A percentile compares a stretch with the other conserved stretches of the same genome.
Conservation (phyloP, 2,329 filamentous ascomycete species). For the Trichoderma pleuroti region DNA sequence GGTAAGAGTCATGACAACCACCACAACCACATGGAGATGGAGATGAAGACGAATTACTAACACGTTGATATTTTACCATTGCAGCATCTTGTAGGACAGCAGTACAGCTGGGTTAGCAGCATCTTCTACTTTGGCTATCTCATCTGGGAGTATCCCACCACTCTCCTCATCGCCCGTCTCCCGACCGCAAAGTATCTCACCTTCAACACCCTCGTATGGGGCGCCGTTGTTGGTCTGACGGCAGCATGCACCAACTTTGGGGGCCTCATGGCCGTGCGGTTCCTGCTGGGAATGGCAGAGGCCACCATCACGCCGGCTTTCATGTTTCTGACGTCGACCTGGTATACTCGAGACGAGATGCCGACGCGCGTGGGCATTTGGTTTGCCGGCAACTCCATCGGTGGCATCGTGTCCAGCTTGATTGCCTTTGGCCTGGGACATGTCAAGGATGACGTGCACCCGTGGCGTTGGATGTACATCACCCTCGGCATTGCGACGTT, state of each 20-base stretch:
- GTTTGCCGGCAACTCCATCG: slow-evolving; percentile 51
- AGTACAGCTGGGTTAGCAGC: slow-evolving; percentile 63
- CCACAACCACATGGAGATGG: neutral
- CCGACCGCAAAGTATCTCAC: slow-evolving; percentile 46
- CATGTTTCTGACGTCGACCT: slow-evolving; percentile 51
- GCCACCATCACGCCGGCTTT: slow-evolving; percentile 52
- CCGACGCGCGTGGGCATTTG: slow-evolving; percentile 53
- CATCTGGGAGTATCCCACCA: slow-evolving; percentile 47
- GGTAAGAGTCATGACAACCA: slow-evolving; percentile 22
- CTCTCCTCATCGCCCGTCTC: slow-evolving; percentile 44
- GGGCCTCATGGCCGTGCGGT: slow-evolving; percentile 47
- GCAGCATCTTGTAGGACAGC: slow-evolving; percentile 31
- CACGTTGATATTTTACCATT: neutral
- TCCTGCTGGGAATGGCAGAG: slow-evolving; percentile 53
- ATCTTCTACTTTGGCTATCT: slow-evolving; percentile 46
- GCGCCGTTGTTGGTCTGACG: slow-evolving; percentile 41
- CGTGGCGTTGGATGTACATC: slow-evolving; percentile 59
- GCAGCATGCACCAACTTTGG: slow-evolving; percentile 44
- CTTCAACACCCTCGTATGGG: slow-evolving; percentile 47
- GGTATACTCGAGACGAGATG: slow-evolving; percentile 46
- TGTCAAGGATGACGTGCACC: slow-evolving; percentile 42
- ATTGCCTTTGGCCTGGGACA: slow-evolving; percentile 57
- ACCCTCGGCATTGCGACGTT: slow-evolving; percentile 51
- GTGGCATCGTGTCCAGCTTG: slow-evolving; percentile 46
- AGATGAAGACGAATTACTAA: neutral